phyloP scores from a whole-genome alignment of 352 stramenopile genomes.

The Bremia lactucae region DNA sequence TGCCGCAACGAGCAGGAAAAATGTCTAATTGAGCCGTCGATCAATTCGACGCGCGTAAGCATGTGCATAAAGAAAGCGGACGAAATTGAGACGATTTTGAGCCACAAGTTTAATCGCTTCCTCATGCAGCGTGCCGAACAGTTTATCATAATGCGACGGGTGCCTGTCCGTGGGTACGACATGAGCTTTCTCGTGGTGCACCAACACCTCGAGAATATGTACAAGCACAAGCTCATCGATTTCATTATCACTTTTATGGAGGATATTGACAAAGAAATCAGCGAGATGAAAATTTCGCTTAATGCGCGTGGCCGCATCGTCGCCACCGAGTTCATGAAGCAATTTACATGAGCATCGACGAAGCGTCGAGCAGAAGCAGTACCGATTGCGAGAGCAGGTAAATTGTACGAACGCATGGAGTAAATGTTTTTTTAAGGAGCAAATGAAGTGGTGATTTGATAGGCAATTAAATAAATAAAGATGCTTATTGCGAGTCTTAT shows the following conservation, averaged over 20 bases:
- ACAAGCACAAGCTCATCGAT: slow-evolving; percentile 95
- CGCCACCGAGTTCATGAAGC: slow-evolving; percentile 91
- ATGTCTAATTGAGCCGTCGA: slow-evolving; percentile 89
- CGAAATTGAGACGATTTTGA: slow-evolving; percentile 90
- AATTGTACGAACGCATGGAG: too few species aligned
- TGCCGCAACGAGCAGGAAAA: slow-evolving; percentile 89
- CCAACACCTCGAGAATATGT: slow-evolving; percentile 90
- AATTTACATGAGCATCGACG: slow-evolving; percentile 59
- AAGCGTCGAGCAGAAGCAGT: neutral
- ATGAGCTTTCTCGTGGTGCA: slow-evolving; percentile 94
- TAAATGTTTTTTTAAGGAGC: too few species aligned
- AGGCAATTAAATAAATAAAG: too few species aligned
- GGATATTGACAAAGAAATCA: slow-evolving; percentile 97
- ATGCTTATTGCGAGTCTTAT: too few species aligned
- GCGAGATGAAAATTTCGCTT: slow-evolving; percentile 94
- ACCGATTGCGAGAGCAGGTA: too few species aligned
- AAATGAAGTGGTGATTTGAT: too few species aligned
- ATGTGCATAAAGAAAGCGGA: slow-evolving; percentile 95
- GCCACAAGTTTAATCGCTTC: slow-evolving; percentile 92
- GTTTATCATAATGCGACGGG: slow-evolving; percentile 91
- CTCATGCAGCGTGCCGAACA: slow-evolving; percentile 94
- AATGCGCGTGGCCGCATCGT: slow-evolving; percentile 90
- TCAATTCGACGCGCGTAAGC: slow-evolving; percentile 93
- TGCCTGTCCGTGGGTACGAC: slow-evolving; percentile 88
- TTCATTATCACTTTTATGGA: slow-evolving; percentile 98